Percentiles rank a stretch among this genome's conserved stretches.
Conservation (phyloP, 169 alveolate species). For the Plasmodium berghei region DNA sequence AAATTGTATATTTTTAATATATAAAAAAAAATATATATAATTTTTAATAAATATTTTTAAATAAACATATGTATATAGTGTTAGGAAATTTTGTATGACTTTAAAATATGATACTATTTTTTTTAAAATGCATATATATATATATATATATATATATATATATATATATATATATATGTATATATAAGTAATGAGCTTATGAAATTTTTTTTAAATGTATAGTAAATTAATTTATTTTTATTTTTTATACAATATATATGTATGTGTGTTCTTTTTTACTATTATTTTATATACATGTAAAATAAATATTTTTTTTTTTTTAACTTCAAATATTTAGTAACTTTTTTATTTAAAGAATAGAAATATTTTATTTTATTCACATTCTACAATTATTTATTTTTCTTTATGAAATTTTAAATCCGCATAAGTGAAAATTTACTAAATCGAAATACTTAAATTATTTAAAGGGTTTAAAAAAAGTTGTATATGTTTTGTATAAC, state of each 20-base stretch:
- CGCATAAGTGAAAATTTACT: too few relatives aligned
- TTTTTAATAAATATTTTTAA: slow-evolving; percentile 35
- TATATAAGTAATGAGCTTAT: neutral
- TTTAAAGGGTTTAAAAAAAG: too few relatives aligned
- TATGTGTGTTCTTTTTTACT: slow-evolving; percentile 3
- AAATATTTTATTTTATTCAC: neutral
- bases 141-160: neutral
- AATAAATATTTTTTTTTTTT: slow-evolving; percentile 15
- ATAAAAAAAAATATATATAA: neutral
- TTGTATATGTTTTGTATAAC: too few relatives aligned
- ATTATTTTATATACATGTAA: neutral
- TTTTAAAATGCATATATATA: neutral
- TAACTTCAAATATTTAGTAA: slow-evolving; percentile 33
- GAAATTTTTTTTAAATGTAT: neutral
- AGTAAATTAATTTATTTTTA: neutral
- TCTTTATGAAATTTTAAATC: neutral
- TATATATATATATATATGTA: neutral
- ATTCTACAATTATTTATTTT: neutral
- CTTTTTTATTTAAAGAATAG: slow-evolving; percentile 9
- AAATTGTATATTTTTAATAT: neutral
- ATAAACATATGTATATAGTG: neutral
- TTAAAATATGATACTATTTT: too few relatives aligned
- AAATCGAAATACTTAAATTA: too few relatives aligned
- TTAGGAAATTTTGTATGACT: too few relatives aligned
- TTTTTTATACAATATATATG: slow-evolving; percentile 1